A percentile compares a stretch with the other conserved stretches of the same genome.
phyloP scores from a whole-genome alignment of 495 filamentous ascomycete species.

The Podospora conica region DNA sequence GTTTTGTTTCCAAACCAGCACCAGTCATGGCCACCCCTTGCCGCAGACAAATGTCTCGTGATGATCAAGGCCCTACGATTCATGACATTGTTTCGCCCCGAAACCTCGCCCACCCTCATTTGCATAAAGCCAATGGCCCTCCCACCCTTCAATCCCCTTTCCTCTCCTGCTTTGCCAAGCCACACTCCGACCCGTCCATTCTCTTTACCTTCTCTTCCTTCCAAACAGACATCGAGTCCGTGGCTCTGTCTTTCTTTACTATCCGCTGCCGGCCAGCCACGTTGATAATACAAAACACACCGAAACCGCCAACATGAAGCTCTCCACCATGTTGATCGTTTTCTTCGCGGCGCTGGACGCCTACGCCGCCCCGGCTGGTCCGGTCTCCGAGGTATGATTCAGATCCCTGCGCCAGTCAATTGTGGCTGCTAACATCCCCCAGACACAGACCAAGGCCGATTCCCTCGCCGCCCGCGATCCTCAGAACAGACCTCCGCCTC shows the following conservation, averaged over 20 bases:
- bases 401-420: neutral
- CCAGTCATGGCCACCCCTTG: neutral
- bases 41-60: neutral
- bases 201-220: neutral
- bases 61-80: neutral
- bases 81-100: neutral
- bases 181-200: neutral
- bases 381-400: neutral
- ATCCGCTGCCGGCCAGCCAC: neutral
- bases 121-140: neutral
- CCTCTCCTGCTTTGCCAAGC: neutral
- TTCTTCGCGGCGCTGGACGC: conserved; percentile 4
- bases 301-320: neutral
- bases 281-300: neutral
- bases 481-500: neutral
- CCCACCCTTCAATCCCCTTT: neutral
- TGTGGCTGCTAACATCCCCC: neutral
- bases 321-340: neutral
- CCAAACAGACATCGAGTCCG: neutral
- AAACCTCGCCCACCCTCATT: neutral
- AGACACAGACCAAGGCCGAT: neutral
- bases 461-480: neutral
- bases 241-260: neutral
- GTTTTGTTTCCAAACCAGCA: neutral
- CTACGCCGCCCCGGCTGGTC: neutral